phyloP scores from a whole-genome alignment of 2,329 filamentous ascomycete species.

The Aotearoamyces nothofagi region DNA sequence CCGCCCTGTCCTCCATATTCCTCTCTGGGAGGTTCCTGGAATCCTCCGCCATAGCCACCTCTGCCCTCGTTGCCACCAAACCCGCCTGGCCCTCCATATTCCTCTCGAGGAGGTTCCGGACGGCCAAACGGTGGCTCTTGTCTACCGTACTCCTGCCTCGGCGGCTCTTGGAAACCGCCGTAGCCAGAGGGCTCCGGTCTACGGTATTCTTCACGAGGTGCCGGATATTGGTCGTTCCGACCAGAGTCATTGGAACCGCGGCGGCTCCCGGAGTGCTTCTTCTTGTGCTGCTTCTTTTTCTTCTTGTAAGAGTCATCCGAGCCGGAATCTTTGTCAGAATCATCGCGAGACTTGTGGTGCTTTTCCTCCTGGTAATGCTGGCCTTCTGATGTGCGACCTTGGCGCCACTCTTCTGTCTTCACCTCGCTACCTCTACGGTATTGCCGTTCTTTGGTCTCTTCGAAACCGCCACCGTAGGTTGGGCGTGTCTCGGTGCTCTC shows the following conservation, averaged over 20 bases:
- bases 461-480: constrained; percentile 36
- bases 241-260: constrained; percentile 1
- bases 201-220: constrained; percentile 8
- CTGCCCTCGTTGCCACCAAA: constrained; percentile 5
- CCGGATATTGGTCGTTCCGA: constrained; percentile 4
- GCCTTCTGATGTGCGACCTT: constrained; percentile 9
- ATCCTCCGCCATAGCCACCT: too few species aligned
- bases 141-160: constrained; percentile 9
- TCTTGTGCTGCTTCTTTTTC: constrained; percentile 2
- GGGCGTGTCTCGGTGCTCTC: constrained; percentile 38
- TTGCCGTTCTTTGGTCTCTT: constrained; percentile 40
- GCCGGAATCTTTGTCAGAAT: constrained; percentile 7
- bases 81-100: constrained; percentile 9
- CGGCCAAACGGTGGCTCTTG: constrained; percentile 4
- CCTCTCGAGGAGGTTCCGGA: constrained; percentile 5
- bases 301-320: constrained; percentile 7
- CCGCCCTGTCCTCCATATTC: constrained; percentile 7
- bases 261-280: constrained; percentile 1
- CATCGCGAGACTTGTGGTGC: constrained; percentile 12
- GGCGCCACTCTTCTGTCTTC: constrained; percentile 12
- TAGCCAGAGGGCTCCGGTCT: constrained; percentile 14
- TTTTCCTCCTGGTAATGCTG: constrained; percentile 7
- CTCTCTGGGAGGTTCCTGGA: constrained; percentile 8
- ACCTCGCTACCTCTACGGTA: constrained; percentile 21
- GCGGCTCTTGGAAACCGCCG: too few species aligned